Evolutionary conservation across 768 basidiomycete genomes (phyloP).

Genomic region (Botryobasidium botryosum): DNA sequence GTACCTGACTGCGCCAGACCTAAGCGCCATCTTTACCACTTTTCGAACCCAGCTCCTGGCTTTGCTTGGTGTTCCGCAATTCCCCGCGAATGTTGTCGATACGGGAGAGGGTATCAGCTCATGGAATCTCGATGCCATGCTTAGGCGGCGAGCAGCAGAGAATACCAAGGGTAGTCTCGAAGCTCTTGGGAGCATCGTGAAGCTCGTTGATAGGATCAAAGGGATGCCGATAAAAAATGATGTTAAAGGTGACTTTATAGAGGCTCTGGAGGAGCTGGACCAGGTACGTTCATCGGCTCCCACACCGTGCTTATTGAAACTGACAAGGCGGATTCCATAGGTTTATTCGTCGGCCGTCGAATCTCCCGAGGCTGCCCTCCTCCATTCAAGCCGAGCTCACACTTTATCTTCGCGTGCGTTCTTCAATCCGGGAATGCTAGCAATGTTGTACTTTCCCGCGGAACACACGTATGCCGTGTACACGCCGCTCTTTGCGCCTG

Average conservation of each 20-base stretch:
- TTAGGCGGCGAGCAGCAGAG: conserved; percentile 51
- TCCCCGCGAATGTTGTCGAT: conserved; percentile 32
- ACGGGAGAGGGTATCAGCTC: conserved; percentile 26
- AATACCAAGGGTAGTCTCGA: conserved; percentile 52
- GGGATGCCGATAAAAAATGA: conserved; percentile 81
- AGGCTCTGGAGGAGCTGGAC: conserved; percentile 55
- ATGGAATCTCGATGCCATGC: conserved; percentile 72
- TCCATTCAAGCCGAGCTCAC: conserved; percentile 43
- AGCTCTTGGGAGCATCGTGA: conserved; percentile 66
- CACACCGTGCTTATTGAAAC: too few relatives aligned
- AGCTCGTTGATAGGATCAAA: conserved; percentile 67
- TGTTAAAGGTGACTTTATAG: conserved; percentile 55
- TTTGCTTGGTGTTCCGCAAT: conserved; percentile 62
- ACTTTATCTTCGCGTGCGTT: conserved; percentile 69
- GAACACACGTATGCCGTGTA: conserved; percentile 98
- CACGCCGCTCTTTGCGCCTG: conserved; percentile 83
- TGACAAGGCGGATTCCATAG: too few relatives aligned
- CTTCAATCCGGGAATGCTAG: conserved; percentile 94
- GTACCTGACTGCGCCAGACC: conserved; percentile 26
- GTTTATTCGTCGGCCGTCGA: conserved; percentile 23
- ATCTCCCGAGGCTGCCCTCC: conserved; percentile 32
- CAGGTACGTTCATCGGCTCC: conserved; percentile 34
- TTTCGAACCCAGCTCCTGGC: conserved; percentile 58
- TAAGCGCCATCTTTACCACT: conserved; percentile 37
- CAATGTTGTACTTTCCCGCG: conserved; percentile 88